Conservation (phyloP, 805 yeast species). For the Vanderwaltozyma tropicalis region DNA sequence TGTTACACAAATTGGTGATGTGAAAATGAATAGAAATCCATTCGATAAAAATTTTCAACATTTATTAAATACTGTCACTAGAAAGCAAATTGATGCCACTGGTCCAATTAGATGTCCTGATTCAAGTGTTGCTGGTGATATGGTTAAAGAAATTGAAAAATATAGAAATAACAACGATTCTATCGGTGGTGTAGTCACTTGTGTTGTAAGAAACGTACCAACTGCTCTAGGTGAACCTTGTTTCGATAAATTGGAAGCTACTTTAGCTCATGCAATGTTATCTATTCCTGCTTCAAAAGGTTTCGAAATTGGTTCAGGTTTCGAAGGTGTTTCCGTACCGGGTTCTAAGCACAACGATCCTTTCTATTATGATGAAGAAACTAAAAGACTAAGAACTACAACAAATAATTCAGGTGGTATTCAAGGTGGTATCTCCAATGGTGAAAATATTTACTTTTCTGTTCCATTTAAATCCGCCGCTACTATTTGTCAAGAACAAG, state of each 20-base stretch:
- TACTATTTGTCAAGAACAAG: slow-evolving; percentile 88
- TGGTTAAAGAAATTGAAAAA: slow-evolving; percentile 81
- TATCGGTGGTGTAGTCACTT: slow-evolving; percentile 95
- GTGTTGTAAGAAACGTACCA: slow-evolving; percentile 91
- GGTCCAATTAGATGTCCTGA: slow-evolving; percentile 96
- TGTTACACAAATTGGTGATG: slow-evolving; percentile 83
- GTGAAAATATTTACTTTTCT: slow-evolving; percentile 87
- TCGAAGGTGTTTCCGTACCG: slow-evolving; percentile 76
- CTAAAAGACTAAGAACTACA: slow-evolving; percentile 63
- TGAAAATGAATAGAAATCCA: slow-evolving; percentile 67
- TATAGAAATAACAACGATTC: slow-evolving; percentile 83
- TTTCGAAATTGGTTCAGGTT: slow-evolving; percentile 95
- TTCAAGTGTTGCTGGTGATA: slow-evolving; percentile 51
- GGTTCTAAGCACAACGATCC: slow-evolving; percentile 94
- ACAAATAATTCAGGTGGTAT: slow-evolving; percentile 95
- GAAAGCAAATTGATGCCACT: slow-evolving; percentile 76
- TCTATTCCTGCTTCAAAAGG: slow-evolving; percentile 98
- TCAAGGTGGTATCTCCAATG: slow-evolving; percentile 96
- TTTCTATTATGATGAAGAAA: slow-evolving; percentile 50
- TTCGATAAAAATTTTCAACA: slow-evolving; percentile 53
- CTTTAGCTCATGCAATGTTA: slow-evolving; percentile 94
- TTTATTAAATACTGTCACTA: slow-evolving; percentile 63
- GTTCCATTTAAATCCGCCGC: slow-evolving; percentile 98
- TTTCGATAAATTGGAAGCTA: slow-evolving; percentile 92
- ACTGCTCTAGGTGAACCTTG: slow-evolving; percentile 97